Base-by-base conservation (phyloP, 768 basidiomycete species). In the Mycena epipterygia region DNA sequence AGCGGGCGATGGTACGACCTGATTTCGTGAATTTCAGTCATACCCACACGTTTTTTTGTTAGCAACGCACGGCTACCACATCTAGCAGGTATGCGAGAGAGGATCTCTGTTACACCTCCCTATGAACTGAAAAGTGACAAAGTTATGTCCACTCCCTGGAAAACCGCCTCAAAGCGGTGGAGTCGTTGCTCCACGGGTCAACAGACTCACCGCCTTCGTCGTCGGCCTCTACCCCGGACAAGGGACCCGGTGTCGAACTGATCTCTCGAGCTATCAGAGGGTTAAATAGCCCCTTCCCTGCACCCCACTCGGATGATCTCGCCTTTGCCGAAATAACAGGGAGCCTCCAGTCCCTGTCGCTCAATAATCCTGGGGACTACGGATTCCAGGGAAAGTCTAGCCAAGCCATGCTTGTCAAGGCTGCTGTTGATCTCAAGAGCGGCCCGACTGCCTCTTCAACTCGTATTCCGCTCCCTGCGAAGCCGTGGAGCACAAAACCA, bases 391-490 rank as follows among this genome's bases (percentile, higher is more conserved):
- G 80, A 16, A 79, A 79, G 41, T 78, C 78, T 0, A 79, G 78
- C 68, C 74, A 78, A 6, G 72, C 80, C 5, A 76, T 78, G 74
- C 75, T 80, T n/a, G 73, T 81, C 46, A 76, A 76, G 35, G 59
- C 67, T 53, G 85, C 85, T 29, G 78, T 84, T 16, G 80, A 84
- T 64, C 75, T 86, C 21, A 84, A 83, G 68, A 77, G 77, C 60
- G 80, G 84, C 53, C 9, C 82, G 81, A 19, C 0, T 17, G 17
- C 30, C 16, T 12, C 51, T 21, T 11, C 29, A 11, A 23, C 57
- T 49, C 32, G 19, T 29, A 21, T 19, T 21, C 6, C 37, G 6
- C 13, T 35, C 17, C 21, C 52, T 30, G 5, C 29, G 9, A 65
- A 59, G 41, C 39, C 52, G 7, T 64, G 67, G 63, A 27, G 6